These are phyloP conservation scores for Pseudogymnoascus sp. DNA, from an alignment of 2,329 filamentous ascomycete genomes.

Conservation along the genomic window DNA sequence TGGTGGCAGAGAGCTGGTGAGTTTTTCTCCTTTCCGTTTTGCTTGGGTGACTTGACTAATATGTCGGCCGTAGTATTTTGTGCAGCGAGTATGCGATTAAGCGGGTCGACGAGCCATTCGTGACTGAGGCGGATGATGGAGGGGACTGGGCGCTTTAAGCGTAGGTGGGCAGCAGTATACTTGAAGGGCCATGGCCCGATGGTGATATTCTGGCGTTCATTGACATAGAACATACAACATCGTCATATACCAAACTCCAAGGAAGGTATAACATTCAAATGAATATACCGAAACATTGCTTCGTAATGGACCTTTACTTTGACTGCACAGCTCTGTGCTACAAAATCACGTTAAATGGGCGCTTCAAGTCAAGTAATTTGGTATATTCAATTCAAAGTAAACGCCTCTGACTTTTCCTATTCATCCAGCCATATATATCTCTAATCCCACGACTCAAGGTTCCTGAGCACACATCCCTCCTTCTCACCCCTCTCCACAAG, in stretches of 20 bases:
- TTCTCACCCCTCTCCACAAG: conserved; percentile 52
- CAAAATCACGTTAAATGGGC: background rate
- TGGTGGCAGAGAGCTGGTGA: conserved; percentile 86
- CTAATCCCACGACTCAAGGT: conserved; percentile 38
- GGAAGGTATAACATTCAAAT: background rate
- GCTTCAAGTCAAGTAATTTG: background rate
- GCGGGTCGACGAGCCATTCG: conserved; percentile 87
- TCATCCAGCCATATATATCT: background rate
- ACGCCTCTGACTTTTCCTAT: conserved; percentile 7
- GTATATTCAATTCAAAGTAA: conserved; percentile 12
- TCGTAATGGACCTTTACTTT: background rate
- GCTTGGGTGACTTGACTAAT: conserved; percentile 20
- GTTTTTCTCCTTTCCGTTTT: conserved; percentile 29
- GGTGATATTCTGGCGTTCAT: background rate
- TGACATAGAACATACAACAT: background rate
- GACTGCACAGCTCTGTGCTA: background rate
- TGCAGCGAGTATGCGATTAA: conserved; percentile 95
- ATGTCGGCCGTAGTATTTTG: conserved; percentile 58
- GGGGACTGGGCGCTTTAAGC: conserved; percentile 71
- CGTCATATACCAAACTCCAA: background rate
- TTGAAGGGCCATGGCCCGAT: background rate
- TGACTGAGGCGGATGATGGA: conserved; percentile 63
- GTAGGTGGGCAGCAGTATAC: background rate
- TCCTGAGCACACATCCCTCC: conserved; percentile 58
- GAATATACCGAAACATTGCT: background rate